Base-by-base conservation (phyloP, 164 flowering plant genomes). In the Akebia trifoliata region DNA sequence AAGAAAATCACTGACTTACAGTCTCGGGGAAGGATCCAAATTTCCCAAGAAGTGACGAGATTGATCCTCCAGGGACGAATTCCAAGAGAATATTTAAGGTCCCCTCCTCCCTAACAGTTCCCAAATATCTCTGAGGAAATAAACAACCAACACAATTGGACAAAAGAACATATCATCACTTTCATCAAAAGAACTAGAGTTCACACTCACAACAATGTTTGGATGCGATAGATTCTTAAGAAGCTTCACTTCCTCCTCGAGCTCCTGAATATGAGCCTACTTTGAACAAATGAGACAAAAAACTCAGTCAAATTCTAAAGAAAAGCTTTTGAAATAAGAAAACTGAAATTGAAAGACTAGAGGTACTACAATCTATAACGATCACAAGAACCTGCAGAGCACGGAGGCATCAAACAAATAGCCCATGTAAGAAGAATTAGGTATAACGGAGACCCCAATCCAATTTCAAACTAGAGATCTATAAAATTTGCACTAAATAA, bases 21-120 rank as follows among this genome's bases (percentile, higher is more conserved):
- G 97, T 73, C 69, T 90, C 99, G 11, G 97, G 97, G 60, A 94
- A 94, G 34, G 99, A 74, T 28, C 97, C 99, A 67, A 94, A 88
- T 61, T 94, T 94, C 45, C 91, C 97, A 62, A 94, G 69, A 57
- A 94, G 93, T 21, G 99, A 94, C 3, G 95, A 79, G 38, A 94
- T 94, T 25, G 97, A 90, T 66, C 99, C 99, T 61, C 99, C 99
- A n/a, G 99, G 90, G 46, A 94, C 96, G 75, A 94, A 90, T 64
- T 94, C 99, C 65, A 94, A 66, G 53, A 94, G 65, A 61, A 94
- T 94, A 69, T 94, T 90, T 34, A 94, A 68, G 2, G 85, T 75
- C 29, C 80, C 93, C 24, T 86, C 93, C 77, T 94, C 99, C 68
- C 93, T 83, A 29, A 78, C 89, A 54, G 97, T 93, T 44, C 99